Conservation (phyloP, 257 asterid species). For the Apocynum venetum region DNA sequence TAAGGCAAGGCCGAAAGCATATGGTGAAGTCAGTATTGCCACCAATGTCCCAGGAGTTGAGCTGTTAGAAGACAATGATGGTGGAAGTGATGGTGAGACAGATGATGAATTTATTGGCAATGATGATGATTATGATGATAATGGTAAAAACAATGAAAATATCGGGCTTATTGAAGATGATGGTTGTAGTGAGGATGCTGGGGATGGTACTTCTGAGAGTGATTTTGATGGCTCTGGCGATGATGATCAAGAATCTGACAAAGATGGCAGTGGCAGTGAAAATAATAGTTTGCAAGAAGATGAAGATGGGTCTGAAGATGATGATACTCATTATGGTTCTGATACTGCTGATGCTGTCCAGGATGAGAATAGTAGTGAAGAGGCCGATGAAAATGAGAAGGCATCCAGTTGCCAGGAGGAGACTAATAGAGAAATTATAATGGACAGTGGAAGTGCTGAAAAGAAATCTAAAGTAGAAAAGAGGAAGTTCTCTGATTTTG, state of each 20-base stretch:
- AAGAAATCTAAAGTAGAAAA: constrained; percentile 40
- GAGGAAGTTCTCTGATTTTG: constrained; percentile 68
- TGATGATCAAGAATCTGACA: constrained; percentile 34
- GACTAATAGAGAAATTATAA: constrained; percentile 4
- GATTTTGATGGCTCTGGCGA: constrained; percentile 32
- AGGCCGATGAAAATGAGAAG: constrained; percentile 30
- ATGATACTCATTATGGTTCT: constrained; percentile 22
- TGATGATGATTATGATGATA: constrained; percentile 30
- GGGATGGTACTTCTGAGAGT: constrained; percentile 34
- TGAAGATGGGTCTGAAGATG: constrained; percentile 32
- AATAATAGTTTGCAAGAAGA: constrained; percentile 32
- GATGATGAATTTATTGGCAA: constrained; percentile 24
- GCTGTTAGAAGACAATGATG: constrained; percentile 62
- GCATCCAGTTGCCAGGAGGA: constrained; percentile 20
- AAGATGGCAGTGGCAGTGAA: constrained; percentile 23
- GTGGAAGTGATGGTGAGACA: constrained; percentile 35
- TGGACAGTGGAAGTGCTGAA: constrained; percentile 22
- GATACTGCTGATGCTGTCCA: constrained; percentile 27
- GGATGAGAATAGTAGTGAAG: constrained; percentile 33
- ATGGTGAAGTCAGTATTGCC: constrained; percentile 69
- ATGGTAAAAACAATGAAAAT: constrained; percentile 31
- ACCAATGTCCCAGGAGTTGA: constrained; percentile 78
- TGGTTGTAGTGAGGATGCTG: constrained; percentile 29
- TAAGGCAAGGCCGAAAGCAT: constrained; percentile 82
- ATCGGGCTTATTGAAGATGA: constrained; percentile 30